Percentiles rank a stretch among this genome's conserved stretches.
These are phyloP conservation scores for Nicotiana sylvestris DNA, from an alignment of 257 asterid species.

Conservation along the genomic window DNA sequence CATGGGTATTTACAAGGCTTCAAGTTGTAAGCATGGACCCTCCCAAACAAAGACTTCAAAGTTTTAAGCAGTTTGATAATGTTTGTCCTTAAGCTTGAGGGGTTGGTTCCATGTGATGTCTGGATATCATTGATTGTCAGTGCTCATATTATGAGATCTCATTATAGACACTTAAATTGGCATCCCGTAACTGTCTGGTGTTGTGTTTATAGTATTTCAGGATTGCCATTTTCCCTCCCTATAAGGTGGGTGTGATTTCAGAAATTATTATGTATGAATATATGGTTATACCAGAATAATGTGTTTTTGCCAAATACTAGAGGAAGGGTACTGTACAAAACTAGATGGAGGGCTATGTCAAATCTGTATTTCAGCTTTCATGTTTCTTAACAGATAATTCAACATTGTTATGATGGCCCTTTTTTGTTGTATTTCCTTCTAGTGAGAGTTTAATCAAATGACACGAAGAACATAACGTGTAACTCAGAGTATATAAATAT, in stretches of 20 bases:
- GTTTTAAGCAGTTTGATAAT: neutral
- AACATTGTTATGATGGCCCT: neutral
- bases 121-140: neutral
- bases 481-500: neutral
- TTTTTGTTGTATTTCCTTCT: conserved; percentile 3
- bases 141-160: neutral
- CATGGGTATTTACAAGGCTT: neutral
- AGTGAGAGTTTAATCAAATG: neutral
- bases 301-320: neutral
- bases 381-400: neutral
- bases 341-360: neutral
- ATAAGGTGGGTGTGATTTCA: neutral
- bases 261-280: neutral
- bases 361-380: neutral
- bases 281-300: neutral
- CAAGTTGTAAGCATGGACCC: neutral
- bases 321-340: neutral
- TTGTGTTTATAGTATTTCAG: neutral
- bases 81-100: neutral
- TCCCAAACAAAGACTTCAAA: neutral
- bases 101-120: conserved; percentile 6
- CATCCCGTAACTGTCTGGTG: neutral
- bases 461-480: neutral
- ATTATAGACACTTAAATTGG: neutral
- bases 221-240: neutral